These are phyloP conservation scores for Phytophthora europaea DNA, from an alignment of 352 stramenopile species.

Conservation along the genomic window DNA sequence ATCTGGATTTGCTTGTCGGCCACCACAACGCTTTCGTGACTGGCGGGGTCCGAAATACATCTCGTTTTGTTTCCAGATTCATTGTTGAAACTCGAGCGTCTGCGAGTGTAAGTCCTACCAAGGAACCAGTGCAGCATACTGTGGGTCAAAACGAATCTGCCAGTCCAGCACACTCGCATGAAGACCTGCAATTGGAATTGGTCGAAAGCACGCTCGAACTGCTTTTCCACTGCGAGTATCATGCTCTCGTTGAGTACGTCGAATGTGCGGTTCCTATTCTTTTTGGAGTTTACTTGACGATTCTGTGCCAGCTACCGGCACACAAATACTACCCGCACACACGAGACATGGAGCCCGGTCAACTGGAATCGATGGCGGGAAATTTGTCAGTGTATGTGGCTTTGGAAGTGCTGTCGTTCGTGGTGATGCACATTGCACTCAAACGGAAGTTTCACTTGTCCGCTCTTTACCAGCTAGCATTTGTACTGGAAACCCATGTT, in stretches of 20 bases:
- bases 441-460: constrained; percentile 32
- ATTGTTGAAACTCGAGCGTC: neutral
- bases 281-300: constrained; percentile 24
- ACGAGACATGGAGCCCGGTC: constrained; percentile 14
- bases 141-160: neutral
- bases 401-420: constrained; percentile 22
- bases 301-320: constrained; percentile 24
- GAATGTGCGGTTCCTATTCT: constrained; percentile 36
- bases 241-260: constrained; percentile 35
- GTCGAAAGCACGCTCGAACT: constrained; percentile 26
- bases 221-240: constrained; percentile 43
- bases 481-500: constrained; percentile 37
- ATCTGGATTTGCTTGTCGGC: constrained; percentile 18
- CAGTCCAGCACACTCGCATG: neutral
- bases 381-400: constrained; percentile 26
- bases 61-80: neutral
- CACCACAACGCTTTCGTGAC: constrained; percentile 5
- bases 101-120: neutral
- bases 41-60: neutral
- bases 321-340: constrained; percentile 34
- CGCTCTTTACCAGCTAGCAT: constrained; percentile 28
- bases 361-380: constrained; percentile 14
- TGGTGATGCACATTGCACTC: constrained; percentile 26
- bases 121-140: neutral
- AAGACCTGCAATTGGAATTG: constrained; percentile 6